Percentiles rank a stretch among this genome's conserved stretches.
Evolutionary conservation across 2,329 filamentous ascomycete genomes (phyloP).

Genomic region (Coleophoma eucalyptorum): DNA sequence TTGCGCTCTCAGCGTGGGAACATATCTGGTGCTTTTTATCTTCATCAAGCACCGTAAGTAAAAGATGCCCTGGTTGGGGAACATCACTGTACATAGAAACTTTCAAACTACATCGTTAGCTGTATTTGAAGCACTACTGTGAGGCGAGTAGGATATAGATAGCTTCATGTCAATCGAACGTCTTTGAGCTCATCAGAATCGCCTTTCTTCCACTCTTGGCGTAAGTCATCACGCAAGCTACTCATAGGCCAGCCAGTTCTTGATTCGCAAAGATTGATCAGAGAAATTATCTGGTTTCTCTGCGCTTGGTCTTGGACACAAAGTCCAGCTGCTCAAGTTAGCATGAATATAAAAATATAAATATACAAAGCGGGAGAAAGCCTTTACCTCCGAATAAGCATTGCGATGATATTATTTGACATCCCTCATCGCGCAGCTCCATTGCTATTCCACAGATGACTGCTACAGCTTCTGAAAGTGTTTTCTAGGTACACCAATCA

Average conservation of each 20-base stretch:
- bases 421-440: too few species aligned
- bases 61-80: too few species aligned
- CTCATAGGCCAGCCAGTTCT: conserved; percentile 37
- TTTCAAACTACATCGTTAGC: background rate
- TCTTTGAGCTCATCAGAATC: background rate
- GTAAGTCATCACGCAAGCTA: conserved; percentile 23
- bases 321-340: conserved; percentile 25
- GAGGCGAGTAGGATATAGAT: background rate
- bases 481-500: too few species aligned
- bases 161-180: background rate
- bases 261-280: conserved; percentile 32
- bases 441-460: too few species aligned
- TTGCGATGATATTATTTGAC: too few species aligned
- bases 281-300: conserved; percentile 30
- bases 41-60: too few species aligned
- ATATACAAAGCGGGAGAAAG: conserved; percentile 17
- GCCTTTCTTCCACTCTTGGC: conserved; percentile 22
- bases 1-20: conserved; percentile 23
- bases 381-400: conserved; percentile 8
- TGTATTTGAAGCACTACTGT: background rate
- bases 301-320: conserved; percentile 30
- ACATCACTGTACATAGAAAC: too few species aligned
- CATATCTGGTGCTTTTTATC: background rate
- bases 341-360: background rate
- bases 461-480: too few species aligned